Base-by-base conservation (phyloP, 345 rosid species). In the Eutrema yunnanense region DNA sequence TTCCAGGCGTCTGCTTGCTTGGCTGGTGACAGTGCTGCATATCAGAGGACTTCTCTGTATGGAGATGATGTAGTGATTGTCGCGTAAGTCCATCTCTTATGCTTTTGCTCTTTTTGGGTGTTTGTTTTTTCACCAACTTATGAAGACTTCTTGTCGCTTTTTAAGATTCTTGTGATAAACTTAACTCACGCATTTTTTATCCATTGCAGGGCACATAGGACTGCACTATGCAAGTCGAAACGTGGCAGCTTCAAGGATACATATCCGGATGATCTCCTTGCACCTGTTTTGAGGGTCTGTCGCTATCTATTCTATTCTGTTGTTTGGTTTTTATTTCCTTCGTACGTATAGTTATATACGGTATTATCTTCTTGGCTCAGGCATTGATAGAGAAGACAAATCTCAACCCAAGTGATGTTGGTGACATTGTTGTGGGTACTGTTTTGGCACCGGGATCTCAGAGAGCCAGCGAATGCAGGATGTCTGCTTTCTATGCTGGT, bases 401-500 rank as follows among this genome's bases (percentile, higher is more conserved):
- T 50, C 11, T 96, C 47, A 80, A 90, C 74, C 97, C 99, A 10
- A 84, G 85, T 83, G 99, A 96, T 75, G 97, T 96, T 16, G 99
- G 97, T 33, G 99, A 96, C 70, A 96, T 96, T 84, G 95, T 96
- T 26, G 99, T 96, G 78, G 99, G 99, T 34, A 83, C 99, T 5
- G 99, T 92, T 36, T 69, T 96, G 86, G 99, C 97, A 2, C 90
- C 99, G 0, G 99, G 97, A 30, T 88, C 99, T 69, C 94, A 86
- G 82, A 86, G 99, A 79, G 99, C 99, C 1, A 90, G 88, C 46
- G 99, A 96, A 83, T 96, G 98, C 85, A 84, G 98, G 82, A 96
- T 96, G 99, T 86, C 99, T 80, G 96, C 99, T 42, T 96, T 96
- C 81, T 96, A 90, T 58, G 99, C 99, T 48, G 98, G 99, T 67